Percentiles rank a stretch among this genome's conserved stretches.
These are phyloP conservation scores for Solanum peruvianum DNA, from an alignment of 257 asterid genomes.

Conservation along the genomic window DNA sequence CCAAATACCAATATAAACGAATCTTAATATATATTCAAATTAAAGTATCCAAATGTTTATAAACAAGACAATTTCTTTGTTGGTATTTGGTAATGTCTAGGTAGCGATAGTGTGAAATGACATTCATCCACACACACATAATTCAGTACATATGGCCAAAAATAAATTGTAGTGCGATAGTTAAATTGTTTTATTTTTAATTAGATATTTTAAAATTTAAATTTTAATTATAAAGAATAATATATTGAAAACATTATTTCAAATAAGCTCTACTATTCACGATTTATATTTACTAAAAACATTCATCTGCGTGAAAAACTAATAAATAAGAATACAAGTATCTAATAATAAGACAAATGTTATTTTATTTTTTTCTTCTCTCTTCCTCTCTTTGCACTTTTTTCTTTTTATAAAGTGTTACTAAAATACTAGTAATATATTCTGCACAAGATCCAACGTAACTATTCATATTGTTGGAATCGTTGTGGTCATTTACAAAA, in stretches of 20 bases:
- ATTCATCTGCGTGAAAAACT: fast-evolving
- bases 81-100: background rate
- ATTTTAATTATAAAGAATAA: no score
- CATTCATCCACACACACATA: background rate
- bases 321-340: background rate
- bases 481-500: background rate
- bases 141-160: background rate
- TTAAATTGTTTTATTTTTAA: no score
- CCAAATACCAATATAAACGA: no score
- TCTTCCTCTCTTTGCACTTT: background rate
- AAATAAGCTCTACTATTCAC: fast-evolving
- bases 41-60: background rate
- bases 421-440: background rate
- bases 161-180: no score
- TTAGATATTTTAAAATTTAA: no score
- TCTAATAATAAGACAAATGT: background rate
- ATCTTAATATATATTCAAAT: background rate
- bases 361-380: background rate
- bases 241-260: fast-evolving
- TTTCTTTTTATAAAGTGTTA: background rate
- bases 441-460: background rate
- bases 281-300: fast-evolving
- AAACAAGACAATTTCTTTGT: background rate
- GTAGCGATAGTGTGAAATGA: background rate
- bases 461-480: background rate